These are phyloP conservation scores for Eucalyptus caleyi DNA, from an alignment of 345 rosid genomes.

Conservation along the genomic window DNA sequence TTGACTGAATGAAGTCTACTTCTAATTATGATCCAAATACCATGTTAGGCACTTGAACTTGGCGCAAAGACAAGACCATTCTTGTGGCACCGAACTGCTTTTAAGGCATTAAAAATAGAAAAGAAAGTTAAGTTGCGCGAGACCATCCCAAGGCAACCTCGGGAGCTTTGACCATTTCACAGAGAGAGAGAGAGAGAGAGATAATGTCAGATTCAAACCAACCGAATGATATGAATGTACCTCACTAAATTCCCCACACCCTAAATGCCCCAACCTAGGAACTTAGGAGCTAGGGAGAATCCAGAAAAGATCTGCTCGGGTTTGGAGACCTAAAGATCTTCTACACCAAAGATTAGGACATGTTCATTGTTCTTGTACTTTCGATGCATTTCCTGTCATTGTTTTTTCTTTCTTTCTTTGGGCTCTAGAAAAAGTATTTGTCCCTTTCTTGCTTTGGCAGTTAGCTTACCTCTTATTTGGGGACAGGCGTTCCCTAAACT, in stretches of 20 bases:
- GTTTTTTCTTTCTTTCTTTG: not conserved
- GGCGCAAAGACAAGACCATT: not conserved
- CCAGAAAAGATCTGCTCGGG: not conserved
- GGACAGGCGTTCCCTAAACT: not conserved
- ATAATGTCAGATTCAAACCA: not conserved
- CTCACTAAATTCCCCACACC: not conserved
- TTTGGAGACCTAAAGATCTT: not conserved
- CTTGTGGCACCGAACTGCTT: not conserved
- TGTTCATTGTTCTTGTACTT: not conserved
- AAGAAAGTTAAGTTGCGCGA: not conserved
- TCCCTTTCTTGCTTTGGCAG: not conserved
- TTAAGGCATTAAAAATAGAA: not conserved
- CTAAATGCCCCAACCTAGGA: not conserved
- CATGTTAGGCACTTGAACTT: not conserved
- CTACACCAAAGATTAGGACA: not conserved
- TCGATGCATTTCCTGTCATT: not conserved
- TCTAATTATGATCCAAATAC: not conserved
- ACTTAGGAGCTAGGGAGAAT: not conserved
- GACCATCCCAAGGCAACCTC: not conserved
- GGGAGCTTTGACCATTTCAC: not conserved
- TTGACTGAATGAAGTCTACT: not conserved
- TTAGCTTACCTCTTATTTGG: not conserved
- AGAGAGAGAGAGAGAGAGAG: not conserved
- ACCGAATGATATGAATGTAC: not conserved
- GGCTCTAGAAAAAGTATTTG: not conserved